Percentiles rank a stretch among this genome's conserved stretches.
Evolutionary conservation across 371 early-diverging fungal genomes (phyloP).

Genomic region (Fennellomyces sp.): DNA sequence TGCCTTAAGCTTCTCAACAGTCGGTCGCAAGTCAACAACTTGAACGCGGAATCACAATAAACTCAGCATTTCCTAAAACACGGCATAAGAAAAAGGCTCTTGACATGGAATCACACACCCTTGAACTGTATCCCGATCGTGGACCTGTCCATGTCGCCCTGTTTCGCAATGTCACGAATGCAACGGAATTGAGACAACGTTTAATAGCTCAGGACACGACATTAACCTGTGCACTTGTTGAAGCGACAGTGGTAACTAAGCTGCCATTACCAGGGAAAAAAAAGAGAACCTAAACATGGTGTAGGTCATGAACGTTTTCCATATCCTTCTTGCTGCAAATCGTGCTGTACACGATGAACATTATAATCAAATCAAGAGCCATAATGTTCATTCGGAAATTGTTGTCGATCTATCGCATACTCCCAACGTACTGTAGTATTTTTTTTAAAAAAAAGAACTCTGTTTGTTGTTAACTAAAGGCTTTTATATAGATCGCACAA

Average conservation of each 20-base stretch:
- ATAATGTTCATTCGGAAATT: constrained; percentile 60
- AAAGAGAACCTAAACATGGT: not conserved
- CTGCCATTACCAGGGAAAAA: not conserved
- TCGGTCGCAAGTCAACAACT: not conserved
- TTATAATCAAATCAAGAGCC: constrained; percentile 51
- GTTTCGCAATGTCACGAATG: constrained; percentile 54
- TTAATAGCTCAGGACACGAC: constrained; percentile 52
- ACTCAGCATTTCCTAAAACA: not conserved
- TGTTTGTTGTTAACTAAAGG: no score
- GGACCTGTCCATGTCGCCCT: constrained; percentile 54
- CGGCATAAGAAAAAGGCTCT: not conserved
- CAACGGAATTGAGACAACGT: constrained; percentile 49
- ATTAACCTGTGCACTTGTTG: constrained; percentile 51
- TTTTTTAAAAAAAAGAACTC: no score
- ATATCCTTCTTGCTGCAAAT: constrained; percentile 50
- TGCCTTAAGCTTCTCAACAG: no score
- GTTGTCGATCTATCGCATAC: constrained; percentile 58
- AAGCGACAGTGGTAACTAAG: constrained; percentile 49
- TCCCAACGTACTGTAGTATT: constrained; percentile 60
- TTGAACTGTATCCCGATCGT: constrained; percentile 48
- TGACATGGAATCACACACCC: constrained; percentile 57
- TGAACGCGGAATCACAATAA: not conserved
- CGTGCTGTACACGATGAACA: constrained; percentile 56
- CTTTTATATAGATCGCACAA: constrained; percentile 61
- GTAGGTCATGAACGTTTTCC: constrained; percentile 53